Conservation (phyloP, 345 rosid species). For the Xanthoceras sorbifolium region DNA sequence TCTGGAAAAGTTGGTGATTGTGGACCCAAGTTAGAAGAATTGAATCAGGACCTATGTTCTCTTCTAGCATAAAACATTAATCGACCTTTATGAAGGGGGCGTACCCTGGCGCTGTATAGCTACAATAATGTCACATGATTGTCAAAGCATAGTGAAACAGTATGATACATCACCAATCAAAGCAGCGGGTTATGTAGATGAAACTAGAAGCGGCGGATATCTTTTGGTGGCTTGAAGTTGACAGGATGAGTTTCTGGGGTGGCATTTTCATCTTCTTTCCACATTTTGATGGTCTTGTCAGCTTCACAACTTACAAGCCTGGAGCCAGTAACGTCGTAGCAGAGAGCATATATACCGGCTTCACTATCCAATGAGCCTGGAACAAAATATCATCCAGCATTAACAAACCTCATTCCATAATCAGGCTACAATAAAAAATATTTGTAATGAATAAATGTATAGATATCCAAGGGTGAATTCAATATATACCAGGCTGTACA, state of each 20-base stretch:
- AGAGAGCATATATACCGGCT: conserved; percentile 90
- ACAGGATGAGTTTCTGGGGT: conserved; percentile 94
- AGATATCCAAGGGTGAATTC: neutral
- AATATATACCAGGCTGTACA: conserved; percentile 82
- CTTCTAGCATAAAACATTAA: too few relatives aligned
- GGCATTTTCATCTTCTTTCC: conserved; percentile 96
- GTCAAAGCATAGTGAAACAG: neutral
- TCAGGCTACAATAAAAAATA: neutral
- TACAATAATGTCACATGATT: conserved; percentile 6
- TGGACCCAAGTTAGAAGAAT: too few relatives aligned
- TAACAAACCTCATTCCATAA: neutral
- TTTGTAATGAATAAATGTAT: neutral
- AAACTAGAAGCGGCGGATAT: conserved; percentile 79
- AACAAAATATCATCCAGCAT: neutral
- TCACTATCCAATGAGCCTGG: conserved; percentile 98
- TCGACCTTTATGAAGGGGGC: neutral
- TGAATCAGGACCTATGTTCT: too few relatives aligned
- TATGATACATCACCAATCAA: neutral
- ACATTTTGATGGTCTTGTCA: conserved; percentile 96
- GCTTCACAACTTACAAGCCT: conserved; percentile 89
- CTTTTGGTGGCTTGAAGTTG: conserved; percentile 96
- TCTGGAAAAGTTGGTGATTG: neutral
- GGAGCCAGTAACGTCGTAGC: conserved; percentile 82
- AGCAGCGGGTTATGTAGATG: neutral
- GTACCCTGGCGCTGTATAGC: neutral